Percentiles rank a stretch among this genome's conserved stretches.
phyloP scores from a whole-genome alignment of 2,329 filamentous ascomycete species.

The Geoglossum cookeanum region DNA sequence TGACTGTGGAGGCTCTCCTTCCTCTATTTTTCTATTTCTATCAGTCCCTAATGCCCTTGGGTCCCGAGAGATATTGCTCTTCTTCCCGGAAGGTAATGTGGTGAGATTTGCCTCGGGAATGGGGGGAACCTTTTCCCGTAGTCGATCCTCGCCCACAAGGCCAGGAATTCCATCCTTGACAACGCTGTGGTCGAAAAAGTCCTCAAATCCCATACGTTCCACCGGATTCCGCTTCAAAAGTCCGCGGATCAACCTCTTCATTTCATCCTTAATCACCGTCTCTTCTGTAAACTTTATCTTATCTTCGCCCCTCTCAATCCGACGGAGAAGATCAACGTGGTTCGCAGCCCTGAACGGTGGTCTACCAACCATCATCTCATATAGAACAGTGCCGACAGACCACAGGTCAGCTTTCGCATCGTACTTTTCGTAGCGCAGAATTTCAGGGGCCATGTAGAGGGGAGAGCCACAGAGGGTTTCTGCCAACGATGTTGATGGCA shows the following conservation, averaged over 20 bases:
- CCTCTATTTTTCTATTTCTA: neutral
- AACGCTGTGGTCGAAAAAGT: conserved; percentile 62
- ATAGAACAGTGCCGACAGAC: conserved; percentile 91
- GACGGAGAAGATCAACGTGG: conserved; percentile 80
- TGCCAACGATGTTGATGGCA: conserved; percentile 78
- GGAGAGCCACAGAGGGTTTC: conserved; percentile 95
- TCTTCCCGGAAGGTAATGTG: neutral
- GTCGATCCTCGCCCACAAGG: conserved; percentile 57
- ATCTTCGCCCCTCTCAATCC: conserved; percentile 80
- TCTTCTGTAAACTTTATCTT: conserved; percentile 66
- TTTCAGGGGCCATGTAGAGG: conserved; percentile 97
- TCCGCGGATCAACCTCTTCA: conserved; percentile 63
- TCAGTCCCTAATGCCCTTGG: neutral
- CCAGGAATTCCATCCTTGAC: conserved; percentile 61
- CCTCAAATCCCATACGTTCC: conserved; percentile 68
- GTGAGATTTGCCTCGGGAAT: neutral
- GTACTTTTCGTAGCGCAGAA: conserved; percentile 90
- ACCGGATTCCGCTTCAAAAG: conserved; percentile 73
- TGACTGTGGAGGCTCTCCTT: neutral
- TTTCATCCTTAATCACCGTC: conserved; percentile 47
- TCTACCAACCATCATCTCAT: conserved; percentile 82
- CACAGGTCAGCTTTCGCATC: conserved; percentile 93
- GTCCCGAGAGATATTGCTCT: neutral
- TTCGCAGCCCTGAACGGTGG: conserved; percentile 86
- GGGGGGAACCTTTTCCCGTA: conserved; percentile 8